Evolutionary conservation across 805 yeast species (phyloP), one percentile per base, ranked within the genome.

Genomic region (Suhomyces prunicola): DNA sequence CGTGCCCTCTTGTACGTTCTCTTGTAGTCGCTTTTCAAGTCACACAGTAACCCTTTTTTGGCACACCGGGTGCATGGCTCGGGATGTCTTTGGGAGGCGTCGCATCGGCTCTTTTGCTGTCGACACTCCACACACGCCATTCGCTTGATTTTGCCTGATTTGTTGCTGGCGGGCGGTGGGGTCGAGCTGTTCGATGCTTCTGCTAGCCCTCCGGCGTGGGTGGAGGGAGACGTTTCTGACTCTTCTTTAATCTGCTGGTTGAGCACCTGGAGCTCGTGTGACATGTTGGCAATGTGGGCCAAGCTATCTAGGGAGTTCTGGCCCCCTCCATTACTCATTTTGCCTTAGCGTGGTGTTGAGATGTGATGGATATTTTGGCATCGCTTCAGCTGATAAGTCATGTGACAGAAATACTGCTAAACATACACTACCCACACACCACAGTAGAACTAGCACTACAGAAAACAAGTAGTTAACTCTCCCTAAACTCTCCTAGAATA

Each of bases 81-180:
- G 0, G 97, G 97, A 31, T 84, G 81, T 48, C 75, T 77, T 54
- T 83, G 91, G 57, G 78, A 82, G 10, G 97, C 96, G 70, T 92
- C 96, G 72, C 97, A 92, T 62, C 85, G 83, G 35, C 91, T 86
- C 70, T 94, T 94, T 67, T 93, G 99, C 69, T 94, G 98, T 12
- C 98, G 82, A 66, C 99, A 94, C 63, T 93, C 97, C 1, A 90
- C 90, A 74, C 99, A 94, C 0, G 98, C 98, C 66, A 91, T 83
- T 52, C 84, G 77, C 66, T 85, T 86, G 40, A 67, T 60, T 49
- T 61, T 69, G 2, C 59, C 47, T 6, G 50, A 23, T 35, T 54
- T 61, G 54, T 48, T 53, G 57, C 26, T 44, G 19, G 15, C 13
- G 5, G 52, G 55, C 10, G 55, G 52, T 3, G 55, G 46, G 7